phyloP scores from a whole-genome alignment of 176 grass and related monocot genomes.

The Pharus latifolius region DNA sequence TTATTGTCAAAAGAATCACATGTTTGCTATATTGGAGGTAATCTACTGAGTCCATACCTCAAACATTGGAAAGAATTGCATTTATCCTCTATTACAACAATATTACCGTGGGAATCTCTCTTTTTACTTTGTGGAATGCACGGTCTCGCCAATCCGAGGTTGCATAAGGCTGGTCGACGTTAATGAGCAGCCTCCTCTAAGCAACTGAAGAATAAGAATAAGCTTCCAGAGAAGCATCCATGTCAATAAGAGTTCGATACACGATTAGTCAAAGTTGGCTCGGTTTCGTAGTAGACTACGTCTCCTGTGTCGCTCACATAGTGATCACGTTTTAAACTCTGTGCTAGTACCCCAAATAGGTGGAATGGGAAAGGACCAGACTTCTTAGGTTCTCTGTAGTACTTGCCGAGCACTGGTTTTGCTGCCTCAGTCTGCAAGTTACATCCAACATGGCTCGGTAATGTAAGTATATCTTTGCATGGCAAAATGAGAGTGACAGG shows the following conservation, averaged over 20 bases:
- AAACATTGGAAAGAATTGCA: background rate
- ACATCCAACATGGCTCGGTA: background rate
- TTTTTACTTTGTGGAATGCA: background rate
- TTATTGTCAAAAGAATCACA: too few species aligned
- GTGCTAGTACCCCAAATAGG: conserved; percentile 20
- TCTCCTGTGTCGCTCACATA: conserved; percentile 56
- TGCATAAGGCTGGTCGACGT: background rate
- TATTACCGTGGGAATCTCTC: background rate
- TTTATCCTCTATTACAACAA: conserved; percentile 1
- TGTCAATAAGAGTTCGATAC: background rate
- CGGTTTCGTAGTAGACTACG: conserved; percentile 55
- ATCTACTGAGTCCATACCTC: too few species aligned
- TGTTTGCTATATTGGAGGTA: too few species aligned
- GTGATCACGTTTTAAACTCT: conserved; percentile 42
- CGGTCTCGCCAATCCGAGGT: background rate
- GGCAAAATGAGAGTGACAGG: background rate
- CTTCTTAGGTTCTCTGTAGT: conserved; percentile 51
- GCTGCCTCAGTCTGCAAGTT: conserved; percentile 46
- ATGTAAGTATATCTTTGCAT: background rate
- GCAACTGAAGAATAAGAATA: background rate
- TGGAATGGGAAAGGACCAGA: conserved; percentile 58
- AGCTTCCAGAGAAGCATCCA: too few species aligned
- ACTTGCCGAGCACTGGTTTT: conserved; percentile 51
- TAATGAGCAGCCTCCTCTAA: background rate
- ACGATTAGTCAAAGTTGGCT: conserved; percentile 19